Evolutionary conservation across 164 flowering plant genomes (phyloP).

Genomic region (Platanus orientalis): DNA sequence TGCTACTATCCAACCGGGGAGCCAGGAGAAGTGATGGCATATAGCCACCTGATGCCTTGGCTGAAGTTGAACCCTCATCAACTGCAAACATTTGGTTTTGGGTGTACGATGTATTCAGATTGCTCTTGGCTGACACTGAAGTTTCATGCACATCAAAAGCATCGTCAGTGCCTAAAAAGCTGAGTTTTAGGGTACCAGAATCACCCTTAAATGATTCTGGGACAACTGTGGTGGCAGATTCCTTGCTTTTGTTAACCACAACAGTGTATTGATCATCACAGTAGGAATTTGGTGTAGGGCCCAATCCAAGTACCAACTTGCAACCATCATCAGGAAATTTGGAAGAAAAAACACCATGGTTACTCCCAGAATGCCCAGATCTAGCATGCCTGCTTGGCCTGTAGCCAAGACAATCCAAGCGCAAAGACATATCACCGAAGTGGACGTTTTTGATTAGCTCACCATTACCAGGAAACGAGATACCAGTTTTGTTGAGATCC

Average conservation of each 20-base stretch:
- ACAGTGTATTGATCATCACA: conserved; percentile 26
- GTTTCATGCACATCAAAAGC: not conserved
- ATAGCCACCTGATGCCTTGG: no score
- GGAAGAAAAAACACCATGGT: not conserved
- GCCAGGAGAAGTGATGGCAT: conserved; percentile 5
- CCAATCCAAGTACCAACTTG: conserved; percentile 58
- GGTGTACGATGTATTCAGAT: no score
- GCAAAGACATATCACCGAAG: conserved; percentile 41
- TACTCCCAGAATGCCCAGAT: conserved; percentile 14
- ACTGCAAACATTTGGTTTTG: not conserved
- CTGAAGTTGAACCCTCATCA: no score
- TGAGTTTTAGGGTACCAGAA: no score
- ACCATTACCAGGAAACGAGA: conserved; percentile 15
- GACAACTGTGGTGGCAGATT: no score
- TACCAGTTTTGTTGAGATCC: conserved; percentile 31
- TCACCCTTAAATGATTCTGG: no score
- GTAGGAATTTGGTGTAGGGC: conserved; percentile 54
- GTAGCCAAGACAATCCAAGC: conserved; percentile 42
- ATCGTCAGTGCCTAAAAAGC: conserved; percentile 1
- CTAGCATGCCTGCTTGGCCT: conserved; percentile 22
- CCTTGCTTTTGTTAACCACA: conserved; percentile 14
- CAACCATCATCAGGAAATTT: conserved; percentile 46
- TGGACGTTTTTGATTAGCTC: conserved; percentile 23
- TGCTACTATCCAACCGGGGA: not conserved
- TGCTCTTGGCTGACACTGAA: not conserved